Base-by-base conservation (phyloP, 495 filamentous ascomycete genomes). In the Penicillium lagena region DNA sequence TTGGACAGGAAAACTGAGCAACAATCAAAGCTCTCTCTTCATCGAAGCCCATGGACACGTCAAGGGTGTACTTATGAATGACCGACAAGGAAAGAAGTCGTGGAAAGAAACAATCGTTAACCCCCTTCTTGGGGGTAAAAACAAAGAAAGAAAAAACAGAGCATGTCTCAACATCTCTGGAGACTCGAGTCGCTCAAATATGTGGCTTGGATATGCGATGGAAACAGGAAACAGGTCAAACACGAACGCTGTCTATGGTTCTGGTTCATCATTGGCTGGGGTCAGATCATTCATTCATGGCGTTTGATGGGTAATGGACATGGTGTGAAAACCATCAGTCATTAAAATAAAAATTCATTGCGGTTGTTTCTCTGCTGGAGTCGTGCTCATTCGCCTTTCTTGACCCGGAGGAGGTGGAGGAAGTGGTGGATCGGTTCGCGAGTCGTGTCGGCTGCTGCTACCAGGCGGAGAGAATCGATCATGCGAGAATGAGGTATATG, bases 391-490 rank as follows among this genome's bases (percentile, higher is more conserved):
- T 14, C 49, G 49, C 29, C 31, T 35, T 28, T 56, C 49, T 9
- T 35, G 32, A 34, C 49, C 52, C 7, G 43, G 41, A 12, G 50
- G 50, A 9, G 47, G 42, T 11, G 50, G 50, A 4, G 45, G 42
- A 50, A 27, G 44, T 47, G 9, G 43, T 40, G 10, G 58, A 61
- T 22, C 22, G 6, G 2, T 22, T 22, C 22, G 22, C 22, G 22
- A 22, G 22, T 22, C 22, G 35, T 54, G 49, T 10, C 64, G 53
- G n/a, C 58, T 60, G 35, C 48, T 49, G 46, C 54, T 58, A 37
- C 63, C 63, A 29, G 50, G 22, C 29, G 62, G 59, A 10, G 66
- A 55, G 27, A 55, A 58, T 17, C 62, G 54, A 11, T 68, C 66
- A 13, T 56, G 40, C 6, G 50, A 41, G 12, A 55, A 45, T 35